Conservation (phyloP, 495 filamentous ascomycete species). For the Podospora didyma region DNA sequence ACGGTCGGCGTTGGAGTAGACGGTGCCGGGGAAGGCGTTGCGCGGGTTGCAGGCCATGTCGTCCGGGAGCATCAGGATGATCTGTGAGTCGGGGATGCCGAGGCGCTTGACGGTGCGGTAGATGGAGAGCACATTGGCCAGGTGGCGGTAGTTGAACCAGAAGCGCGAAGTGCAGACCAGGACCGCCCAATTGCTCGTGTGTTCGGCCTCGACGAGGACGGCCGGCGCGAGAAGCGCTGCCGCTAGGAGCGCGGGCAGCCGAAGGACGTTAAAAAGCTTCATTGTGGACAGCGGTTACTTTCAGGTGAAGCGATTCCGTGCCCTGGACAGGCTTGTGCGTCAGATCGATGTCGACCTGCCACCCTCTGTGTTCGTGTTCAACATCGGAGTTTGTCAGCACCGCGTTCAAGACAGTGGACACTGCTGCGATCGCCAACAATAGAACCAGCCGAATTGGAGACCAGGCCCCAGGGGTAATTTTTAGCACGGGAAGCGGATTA, state of each 20-base stretch:
- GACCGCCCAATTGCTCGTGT: slow-evolving; percentile 98
- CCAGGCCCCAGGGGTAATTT: too few species aligned
- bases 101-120: slow-evolving; percentile 98
- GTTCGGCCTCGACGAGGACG: slow-evolving; percentile 56
- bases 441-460: too few species aligned
- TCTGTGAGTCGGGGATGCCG: slow-evolving; percentile 96
- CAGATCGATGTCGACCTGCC: too few species aligned
- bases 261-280: slow-evolving; percentile 35
- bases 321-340: too few species aligned
- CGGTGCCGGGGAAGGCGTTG: slow-evolving; percentile 94
- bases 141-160: slow-evolving; percentile 99
- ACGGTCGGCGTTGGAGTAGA: slow-evolving; percentile 97
- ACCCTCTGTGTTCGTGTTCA: too few species aligned
- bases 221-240: slow-evolving; percentile 40
- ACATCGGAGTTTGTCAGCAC: too few species aligned
- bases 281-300: slow-evolving; percentile 17
- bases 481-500: too few species aligned
- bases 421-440: too few species aligned
- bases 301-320: not conserved
- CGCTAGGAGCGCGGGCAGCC: slow-evolving; percentile 39
- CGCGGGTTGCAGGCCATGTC: slow-evolving; percentile 99
- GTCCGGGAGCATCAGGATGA: slow-evolving; percentile 98
- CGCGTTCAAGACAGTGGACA: too few species aligned
- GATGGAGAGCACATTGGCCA: slow-evolving; percentile 94
- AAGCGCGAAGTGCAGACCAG: slow-evolving; percentile 97